phyloP scores from a whole-genome alignment of 1,139 yeast species.

The Suhomyces chickasaworum region DNA sequence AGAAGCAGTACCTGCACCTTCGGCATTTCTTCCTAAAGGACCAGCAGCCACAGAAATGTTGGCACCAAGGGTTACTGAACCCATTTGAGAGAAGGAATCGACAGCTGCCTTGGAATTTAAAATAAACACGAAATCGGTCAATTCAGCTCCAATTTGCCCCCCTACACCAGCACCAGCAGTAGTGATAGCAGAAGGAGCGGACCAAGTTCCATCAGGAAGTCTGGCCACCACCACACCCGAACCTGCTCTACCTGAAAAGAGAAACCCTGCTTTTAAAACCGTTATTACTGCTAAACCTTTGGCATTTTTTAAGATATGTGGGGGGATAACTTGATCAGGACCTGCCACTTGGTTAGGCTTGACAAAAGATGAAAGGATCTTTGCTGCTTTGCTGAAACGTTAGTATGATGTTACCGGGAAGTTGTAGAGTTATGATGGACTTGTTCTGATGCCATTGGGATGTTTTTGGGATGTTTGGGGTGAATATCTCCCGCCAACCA shows the following conservation, averaged over 20 bases:
- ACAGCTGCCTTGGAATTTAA: slow-evolving; percentile 87
- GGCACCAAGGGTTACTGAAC: slow-evolving; percentile 94
- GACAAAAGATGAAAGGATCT: slow-evolving; percentile 82
- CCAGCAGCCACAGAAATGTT: slow-evolving; percentile 98
- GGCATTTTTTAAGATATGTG: slow-evolving; percentile 82
- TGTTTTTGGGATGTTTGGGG: too few species aligned
- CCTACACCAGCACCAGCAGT: slow-evolving; percentile 99
- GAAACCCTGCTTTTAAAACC: slow-evolving; percentile 92
- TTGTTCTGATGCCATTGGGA: neutral
- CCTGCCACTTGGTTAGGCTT: slow-evolving; percentile 96
- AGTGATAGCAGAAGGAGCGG: slow-evolving; percentile 95
- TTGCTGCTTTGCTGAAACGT: slow-evolving; percentile 80
- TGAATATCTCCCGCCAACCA: too few species aligned
- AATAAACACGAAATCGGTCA: slow-evolving; percentile 94
- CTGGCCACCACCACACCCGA: slow-evolving; percentile 95
- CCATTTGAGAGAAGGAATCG: slow-evolving; percentile 89
- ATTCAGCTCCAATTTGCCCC: slow-evolving; percentile 94
- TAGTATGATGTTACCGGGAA: slow-evolving; percentile 7
- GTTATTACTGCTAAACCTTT: slow-evolving; percentile 91
- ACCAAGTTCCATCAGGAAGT: slow-evolving; percentile 93
- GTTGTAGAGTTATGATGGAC: neutral
- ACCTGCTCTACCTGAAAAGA: slow-evolving; percentile 96
- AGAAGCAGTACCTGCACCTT: slow-evolving; percentile 96
- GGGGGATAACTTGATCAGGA: slow-evolving; percentile 89
- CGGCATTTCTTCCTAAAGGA: slow-evolving; percentile 96